Conservation (phyloP, 208 protist genomes). For the Acanthamoeba royreba region DNA sequence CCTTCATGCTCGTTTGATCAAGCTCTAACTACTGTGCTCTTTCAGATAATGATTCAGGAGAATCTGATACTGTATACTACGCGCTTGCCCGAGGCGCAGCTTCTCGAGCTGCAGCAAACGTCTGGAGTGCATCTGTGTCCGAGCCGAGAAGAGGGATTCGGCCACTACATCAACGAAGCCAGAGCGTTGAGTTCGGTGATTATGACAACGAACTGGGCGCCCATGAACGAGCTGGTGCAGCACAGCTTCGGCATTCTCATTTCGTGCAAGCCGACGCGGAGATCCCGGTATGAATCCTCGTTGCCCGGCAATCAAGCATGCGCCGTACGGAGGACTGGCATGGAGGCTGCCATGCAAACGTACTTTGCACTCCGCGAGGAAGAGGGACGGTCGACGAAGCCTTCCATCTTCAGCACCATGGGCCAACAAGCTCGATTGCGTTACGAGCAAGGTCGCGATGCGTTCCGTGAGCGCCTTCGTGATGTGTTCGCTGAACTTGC, state of each 20-base stretch:
- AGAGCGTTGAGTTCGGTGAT: neutral
- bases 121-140: neutral
- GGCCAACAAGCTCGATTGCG: neutral
- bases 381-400: neutral
- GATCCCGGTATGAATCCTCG: neutral
- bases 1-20: too few species aligned
- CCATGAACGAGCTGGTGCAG: neutral
- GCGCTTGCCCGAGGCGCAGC: neutral
- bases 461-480: neutral
- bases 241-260: neutral
- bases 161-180: constrained; percentile 5
- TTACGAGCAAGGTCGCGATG: neutral
- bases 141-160: neutral
- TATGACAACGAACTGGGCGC: neutral
- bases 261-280: neutral
- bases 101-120: neutral
- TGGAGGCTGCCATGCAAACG: neutral
- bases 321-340: neutral
- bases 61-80: neutral
- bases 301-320: neutral
- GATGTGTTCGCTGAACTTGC: neutral
- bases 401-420: neutral
- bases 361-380: neutral
- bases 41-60: neutral
- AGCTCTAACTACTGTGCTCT: too few species aligned